These are phyloP conservation scores for Linderniella brevidens DNA, from an alignment of 257 asterid species.

Conservation along the genomic window DNA sequence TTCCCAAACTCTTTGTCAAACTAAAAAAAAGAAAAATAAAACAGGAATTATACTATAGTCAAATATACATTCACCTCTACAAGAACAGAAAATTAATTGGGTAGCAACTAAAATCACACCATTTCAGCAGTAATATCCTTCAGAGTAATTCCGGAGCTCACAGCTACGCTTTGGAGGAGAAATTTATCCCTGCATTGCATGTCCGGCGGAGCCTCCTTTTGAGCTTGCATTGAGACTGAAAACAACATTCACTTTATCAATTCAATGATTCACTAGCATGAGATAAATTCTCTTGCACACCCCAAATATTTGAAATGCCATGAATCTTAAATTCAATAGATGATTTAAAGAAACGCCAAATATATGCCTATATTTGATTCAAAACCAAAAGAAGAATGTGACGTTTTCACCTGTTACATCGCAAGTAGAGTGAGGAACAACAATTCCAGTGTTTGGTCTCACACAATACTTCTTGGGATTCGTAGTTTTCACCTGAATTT, in stretches of 20 bases:
- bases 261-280: not conserved
- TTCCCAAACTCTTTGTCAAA: constrained; percentile 79
- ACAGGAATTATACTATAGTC: no score
- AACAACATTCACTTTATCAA: not conserved
- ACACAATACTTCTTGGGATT: constrained; percentile 96
- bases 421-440: constrained; percentile 64
- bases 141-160: constrained; percentile 31
- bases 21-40: no score
- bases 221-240: constrained; percentile 96
- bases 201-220: constrained; percentile 81
- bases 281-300: not conserved
- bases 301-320: no score
- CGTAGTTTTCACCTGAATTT: constrained; percentile 83
- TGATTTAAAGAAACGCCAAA: no score
- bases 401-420: constrained; percentile 47
- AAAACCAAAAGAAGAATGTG: not conserved
- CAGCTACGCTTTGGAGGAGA: constrained; percentile 73
- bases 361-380: no score
- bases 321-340: no score
- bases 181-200: constrained; percentile 95
- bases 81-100: no score
- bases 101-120: constrained; percentile 32
- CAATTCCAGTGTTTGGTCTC: constrained; percentile 91
- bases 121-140: constrained; percentile 74
- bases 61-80: constrained; percentile 1